Percentiles rank a stretch among this genome's conserved stretches.
Evolutionary conservation across 1,284 basidiomycete species (phyloP).

Genomic region (Microbotryum violaceum): DNA sequence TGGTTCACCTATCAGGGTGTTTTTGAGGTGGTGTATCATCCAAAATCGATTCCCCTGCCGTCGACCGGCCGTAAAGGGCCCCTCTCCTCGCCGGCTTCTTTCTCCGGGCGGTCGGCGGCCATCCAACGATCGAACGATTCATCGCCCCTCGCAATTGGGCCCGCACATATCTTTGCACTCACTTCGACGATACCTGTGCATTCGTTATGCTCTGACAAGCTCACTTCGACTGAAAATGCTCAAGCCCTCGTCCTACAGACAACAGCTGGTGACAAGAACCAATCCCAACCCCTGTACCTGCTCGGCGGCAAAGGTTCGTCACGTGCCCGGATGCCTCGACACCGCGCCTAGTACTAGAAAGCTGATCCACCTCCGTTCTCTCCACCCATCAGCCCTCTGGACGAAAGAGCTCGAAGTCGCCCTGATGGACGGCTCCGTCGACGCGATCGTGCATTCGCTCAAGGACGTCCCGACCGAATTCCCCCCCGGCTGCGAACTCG

Average conservation of each 20-base stretch:
- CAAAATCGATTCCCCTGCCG: no score
- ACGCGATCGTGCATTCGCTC: constrained; percentile 86
- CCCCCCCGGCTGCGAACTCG: constrained; percentile 76
- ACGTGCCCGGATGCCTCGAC: not conserved
- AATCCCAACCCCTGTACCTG: constrained; percentile 53
- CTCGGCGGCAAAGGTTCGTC: constrained; percentile 42
- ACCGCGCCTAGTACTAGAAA: constrained; percentile 38
- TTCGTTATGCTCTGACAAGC: no score
- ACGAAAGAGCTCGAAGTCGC: constrained; percentile 89
- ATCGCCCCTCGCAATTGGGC: no score
- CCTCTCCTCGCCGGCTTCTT: no score
- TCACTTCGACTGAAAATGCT: no score
- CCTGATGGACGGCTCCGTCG: constrained; percentile 62
- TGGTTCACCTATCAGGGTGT: no score
- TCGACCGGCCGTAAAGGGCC: no score
- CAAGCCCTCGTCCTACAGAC: constrained; percentile 42
- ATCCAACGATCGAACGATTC: no score
- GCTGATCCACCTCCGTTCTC: constrained; percentile 33
- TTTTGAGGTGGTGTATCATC: no score
- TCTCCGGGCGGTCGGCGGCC: no score
- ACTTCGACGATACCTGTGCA: no score
- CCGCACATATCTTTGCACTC: no score
- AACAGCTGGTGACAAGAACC: constrained; percentile 86
- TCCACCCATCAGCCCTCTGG: constrained; percentile 68
- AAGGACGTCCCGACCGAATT: constrained; percentile 85